These are phyloP conservation scores for Agrocybe praecox DNA, from an alignment of 768 basidiomycete genomes.

Conservation along the genomic window DNA sequence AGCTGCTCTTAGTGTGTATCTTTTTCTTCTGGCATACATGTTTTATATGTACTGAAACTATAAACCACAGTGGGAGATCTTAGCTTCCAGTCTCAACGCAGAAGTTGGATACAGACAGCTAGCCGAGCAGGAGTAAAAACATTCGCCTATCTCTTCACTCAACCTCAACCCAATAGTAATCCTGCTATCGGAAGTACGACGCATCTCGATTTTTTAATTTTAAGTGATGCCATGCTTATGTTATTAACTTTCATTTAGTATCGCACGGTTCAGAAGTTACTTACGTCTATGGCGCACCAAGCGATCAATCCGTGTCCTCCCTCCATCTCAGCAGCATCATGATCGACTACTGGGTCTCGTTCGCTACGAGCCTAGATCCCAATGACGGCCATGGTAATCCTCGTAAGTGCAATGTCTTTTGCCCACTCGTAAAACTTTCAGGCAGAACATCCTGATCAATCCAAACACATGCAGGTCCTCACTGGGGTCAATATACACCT, in stretches of 20 bases:
- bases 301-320: slow-evolving; percentile 2
- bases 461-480: slow-evolving; percentile 4
- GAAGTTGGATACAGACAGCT: slow-evolving; percentile 35
- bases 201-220: background rate
- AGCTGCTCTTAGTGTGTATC: slow-evolving; percentile 24
- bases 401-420: background rate
- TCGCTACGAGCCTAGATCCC: slow-evolving; percentile 12
- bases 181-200: slow-evolving; percentile 27
- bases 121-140: slow-evolving; percentile 34
- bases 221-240: background rate
- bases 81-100: slow-evolving; percentile 21
- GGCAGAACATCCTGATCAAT: background rate
- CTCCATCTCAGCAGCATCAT: slow-evolving; percentile 7
- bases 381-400: slow-evolving; percentile 8
- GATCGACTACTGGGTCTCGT: slow-evolving; percentile 17
- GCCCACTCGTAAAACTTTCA: too few relatives aligned
- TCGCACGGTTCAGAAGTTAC: slow-evolving; percentile 9
- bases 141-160: slow-evolving; percentile 41
- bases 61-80: slow-evolving; percentile 27
- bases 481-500: slow-evolving; percentile 10
- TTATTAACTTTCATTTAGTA: background rate
- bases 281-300: slow-evolving; percentile 9
- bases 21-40: too few relatives aligned
- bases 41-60: too few relatives aligned
- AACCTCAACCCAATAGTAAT: slow-evolving; percentile 24